These are phyloP conservation scores for Coemansia sp. DNA, from an alignment of 192 early-diverging fungal species.

Conservation along the genomic window DNA sequence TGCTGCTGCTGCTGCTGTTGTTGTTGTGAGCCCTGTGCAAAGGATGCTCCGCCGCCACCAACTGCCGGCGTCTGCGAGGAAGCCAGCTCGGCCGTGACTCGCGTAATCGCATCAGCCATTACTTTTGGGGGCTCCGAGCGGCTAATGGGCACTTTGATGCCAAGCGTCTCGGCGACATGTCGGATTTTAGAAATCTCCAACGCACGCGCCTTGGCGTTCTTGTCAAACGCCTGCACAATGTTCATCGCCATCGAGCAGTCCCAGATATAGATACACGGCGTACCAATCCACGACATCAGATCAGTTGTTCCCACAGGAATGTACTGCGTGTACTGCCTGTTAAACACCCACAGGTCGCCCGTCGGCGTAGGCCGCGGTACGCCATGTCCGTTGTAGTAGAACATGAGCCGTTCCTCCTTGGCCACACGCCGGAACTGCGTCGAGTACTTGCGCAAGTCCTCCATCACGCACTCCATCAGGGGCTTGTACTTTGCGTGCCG, in stretches of 20 bases:
- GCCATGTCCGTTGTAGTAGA: slow-evolving; percentile 99
- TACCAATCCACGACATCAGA: slow-evolving; percentile 91
- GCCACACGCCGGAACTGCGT: slow-evolving; percentile 74
- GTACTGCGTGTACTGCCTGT: slow-evolving; percentile 97
- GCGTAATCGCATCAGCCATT: slow-evolving; percentile 9
- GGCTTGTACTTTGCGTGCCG: slow-evolving; percentile 77
- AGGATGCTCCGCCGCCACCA: background rate
- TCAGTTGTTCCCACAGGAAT: slow-evolving; percentile 91
- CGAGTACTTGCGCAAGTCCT: slow-evolving; percentile 91
- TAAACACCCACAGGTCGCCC: slow-evolving; percentile 99
- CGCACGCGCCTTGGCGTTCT: slow-evolving; percentile 84
- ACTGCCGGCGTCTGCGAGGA: slow-evolving; percentile 3
- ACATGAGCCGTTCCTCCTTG: slow-evolving; percentile 91
- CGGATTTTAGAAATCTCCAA: slow-evolving; percentile 56
- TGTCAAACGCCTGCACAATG: slow-evolving; percentile 84
- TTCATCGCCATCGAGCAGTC: slow-evolving; percentile 93
- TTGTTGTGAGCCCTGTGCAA: background rate
- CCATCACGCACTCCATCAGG: slow-evolving; percentile 86
- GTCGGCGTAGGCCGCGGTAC: slow-evolving; percentile 91
- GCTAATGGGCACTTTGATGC: slow-evolving; percentile 34
- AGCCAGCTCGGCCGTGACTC: slow-evolving; percentile 20
- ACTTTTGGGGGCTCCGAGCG: background rate
- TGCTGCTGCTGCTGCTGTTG: no score
- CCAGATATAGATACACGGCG: slow-evolving; percentile 95
- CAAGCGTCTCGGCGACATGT: slow-evolving; percentile 32